A percentile compares a stretch with the other conserved stretches of the same genome.
Evolutionary conservation across 441 rosid genomes (phyloP).

Genomic region (Gossypium gossypioides): DNA sequence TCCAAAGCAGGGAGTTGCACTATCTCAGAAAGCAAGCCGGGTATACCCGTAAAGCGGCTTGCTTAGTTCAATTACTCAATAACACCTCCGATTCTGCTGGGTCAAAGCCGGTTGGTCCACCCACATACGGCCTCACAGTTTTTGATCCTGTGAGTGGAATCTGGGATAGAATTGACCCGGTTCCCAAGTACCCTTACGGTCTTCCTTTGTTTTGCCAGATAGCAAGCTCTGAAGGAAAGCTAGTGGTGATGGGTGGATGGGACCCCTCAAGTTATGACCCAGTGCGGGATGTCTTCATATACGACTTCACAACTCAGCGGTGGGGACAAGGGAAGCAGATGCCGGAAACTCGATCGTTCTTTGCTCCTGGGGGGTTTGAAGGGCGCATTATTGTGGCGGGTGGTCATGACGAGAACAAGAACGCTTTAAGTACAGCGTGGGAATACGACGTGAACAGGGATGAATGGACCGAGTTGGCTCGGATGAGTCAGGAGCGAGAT

Average conservation of each 20-base stretch:
- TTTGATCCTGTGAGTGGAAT: conserved; percentile 27
- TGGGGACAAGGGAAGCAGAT: conserved; percentile 40
- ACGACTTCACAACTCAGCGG: conserved; percentile 34
- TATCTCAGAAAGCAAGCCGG: conserved; percentile 23
- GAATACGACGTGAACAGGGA: conserved; percentile 29
- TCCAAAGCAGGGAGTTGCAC: conserved; percentile 31
- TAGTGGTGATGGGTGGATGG: conserved; percentile 47
- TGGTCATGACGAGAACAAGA: conserved; percentile 47
- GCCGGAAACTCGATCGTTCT: conserved; percentile 42
- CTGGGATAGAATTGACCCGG: conserved; percentile 33
- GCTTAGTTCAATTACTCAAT: conserved; percentile 33
- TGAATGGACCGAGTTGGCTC: conserved; percentile 36
- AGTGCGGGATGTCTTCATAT: conserved; percentile 31
- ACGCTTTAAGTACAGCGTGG: conserved; percentile 40
- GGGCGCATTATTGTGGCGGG: conserved; percentile 40
- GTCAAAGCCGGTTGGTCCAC: conserved; percentile 20
- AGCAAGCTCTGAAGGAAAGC: conserved; percentile 35
- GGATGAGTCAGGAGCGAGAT: conserved; percentile 44
- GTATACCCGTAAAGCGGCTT: conserved; percentile 25
- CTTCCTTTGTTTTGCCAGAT: conserved; percentile 44
- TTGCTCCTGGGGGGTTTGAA: conserved; percentile 26
- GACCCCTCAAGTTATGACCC: conserved; percentile 37
- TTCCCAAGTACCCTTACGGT: conserved; percentile 33
- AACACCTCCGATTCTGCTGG: not conserved
- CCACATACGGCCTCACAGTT: conserved; percentile 26